phyloP scores from a whole-genome alignment of 202 grass and related monocot species.

The Setaria viridis region DNA sequence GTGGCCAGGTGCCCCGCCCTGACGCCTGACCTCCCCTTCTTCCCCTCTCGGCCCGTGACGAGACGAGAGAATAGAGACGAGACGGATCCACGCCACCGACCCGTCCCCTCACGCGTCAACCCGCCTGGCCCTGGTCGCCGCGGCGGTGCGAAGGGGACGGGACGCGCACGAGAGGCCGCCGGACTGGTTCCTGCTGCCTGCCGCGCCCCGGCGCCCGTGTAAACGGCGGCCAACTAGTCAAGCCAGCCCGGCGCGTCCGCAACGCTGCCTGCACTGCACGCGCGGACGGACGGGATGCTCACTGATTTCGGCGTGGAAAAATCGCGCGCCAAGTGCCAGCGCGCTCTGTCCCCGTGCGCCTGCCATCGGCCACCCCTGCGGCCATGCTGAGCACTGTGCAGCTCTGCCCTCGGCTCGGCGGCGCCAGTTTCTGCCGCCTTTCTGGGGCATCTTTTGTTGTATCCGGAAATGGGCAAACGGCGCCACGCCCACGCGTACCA shows the following conservation, averaged over 20 bases:
- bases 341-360: conserved; percentile 20
- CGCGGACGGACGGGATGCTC: not conserved
- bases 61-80: not conserved
- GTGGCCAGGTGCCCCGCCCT: not conserved
- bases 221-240: conserved; percentile 28
- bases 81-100: not conserved
- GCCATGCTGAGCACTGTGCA: not conserved
- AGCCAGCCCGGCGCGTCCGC: not conserved
- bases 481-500: no score
- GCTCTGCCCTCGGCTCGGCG: not conserved
- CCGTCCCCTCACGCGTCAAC: not conserved
- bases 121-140: not conserved
- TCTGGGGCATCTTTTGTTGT: not conserved
- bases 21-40: no score
- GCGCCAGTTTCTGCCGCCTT: conserved; percentile 15
- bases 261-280: not conserved
- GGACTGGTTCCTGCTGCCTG: not conserved
- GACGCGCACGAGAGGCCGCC: not conserved
- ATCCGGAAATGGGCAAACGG: not conserved
- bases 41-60: not conserved
- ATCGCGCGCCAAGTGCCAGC: not conserved
- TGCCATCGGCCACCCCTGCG: not conserved
- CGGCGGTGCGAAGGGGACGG: conserved; percentile 3
- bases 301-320: not conserved
- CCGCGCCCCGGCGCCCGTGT: conserved; percentile 1